Evolutionary conservation across 2,329 filamentous ascomycete species (phyloP).

Genomic region (Paracorniculantispora psalliotae): DNA sequence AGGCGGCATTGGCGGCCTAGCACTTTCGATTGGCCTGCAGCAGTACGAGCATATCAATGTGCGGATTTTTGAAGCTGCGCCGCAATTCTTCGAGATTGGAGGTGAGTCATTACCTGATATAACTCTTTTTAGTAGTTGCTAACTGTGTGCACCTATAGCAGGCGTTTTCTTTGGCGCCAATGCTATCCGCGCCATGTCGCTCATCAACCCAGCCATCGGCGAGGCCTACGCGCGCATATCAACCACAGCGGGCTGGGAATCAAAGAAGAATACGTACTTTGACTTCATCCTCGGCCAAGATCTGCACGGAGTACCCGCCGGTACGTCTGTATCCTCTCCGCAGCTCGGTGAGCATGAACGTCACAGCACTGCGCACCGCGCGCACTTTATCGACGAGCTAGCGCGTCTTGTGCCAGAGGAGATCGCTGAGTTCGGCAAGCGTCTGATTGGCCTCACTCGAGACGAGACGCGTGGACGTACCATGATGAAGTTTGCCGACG

Average conservation of each 20-base stretch:
- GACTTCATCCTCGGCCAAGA: slow-evolving; percentile 17
- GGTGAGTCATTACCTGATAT: neutral
- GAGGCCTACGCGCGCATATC: slow-evolving; percentile 26
- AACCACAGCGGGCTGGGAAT: slow-evolving; percentile 23
- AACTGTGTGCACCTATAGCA: slow-evolving; percentile 20
- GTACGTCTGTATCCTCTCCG: neutral
- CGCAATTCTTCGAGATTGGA: slow-evolving; percentile 11
- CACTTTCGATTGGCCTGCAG: slow-evolving; percentile 37
- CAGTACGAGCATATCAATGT: slow-evolving; percentile 32
- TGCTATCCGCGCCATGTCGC: slow-evolving; percentile 36
- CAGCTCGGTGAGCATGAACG: slow-evolving; percentile 20
- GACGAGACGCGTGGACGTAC: slow-evolving; percentile 19
- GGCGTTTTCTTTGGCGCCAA: slow-evolving; percentile 44
- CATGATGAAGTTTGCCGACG: slow-evolving; percentile 34
- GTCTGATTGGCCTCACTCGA: slow-evolving; percentile 27
- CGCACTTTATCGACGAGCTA: slow-evolving; percentile 36
- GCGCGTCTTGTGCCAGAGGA: slow-evolving; percentile 32
- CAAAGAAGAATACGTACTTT: slow-evolving; percentile 20
- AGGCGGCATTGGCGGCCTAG: slow-evolving; percentile 43
- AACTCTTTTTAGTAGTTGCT: neutral
- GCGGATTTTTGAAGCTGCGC: slow-evolving; percentile 10
- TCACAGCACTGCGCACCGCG: slow-evolving; percentile 30
- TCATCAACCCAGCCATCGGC: slow-evolving; percentile 30
- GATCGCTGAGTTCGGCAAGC: slow-evolving; percentile 30
- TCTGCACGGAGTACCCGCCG: neutral